These are phyloP conservation scores for Ogataea minuta DNA, from an alignment of 805 yeast species.

Conservation along the genomic window DNA sequence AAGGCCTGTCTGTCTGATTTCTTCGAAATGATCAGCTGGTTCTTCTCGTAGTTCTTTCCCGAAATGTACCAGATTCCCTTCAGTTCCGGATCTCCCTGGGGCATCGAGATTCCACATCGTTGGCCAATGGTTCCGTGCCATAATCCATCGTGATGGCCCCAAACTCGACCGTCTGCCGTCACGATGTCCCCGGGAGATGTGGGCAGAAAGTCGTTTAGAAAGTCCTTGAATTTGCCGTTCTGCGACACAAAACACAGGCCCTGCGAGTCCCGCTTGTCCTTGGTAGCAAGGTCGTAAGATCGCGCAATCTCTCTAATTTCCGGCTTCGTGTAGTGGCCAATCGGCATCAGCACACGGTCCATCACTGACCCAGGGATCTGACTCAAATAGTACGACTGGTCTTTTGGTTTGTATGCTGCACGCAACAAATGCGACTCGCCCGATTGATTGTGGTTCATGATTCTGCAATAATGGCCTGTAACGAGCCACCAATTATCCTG, in stretches of 20 bases:
- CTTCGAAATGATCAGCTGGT: slow-evolving; percentile 75
- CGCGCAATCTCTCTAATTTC: slow-evolving; percentile 68
- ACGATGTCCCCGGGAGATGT: slow-evolving; percentile 77
- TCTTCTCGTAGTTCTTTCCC: slow-evolving; percentile 59
- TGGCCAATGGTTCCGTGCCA: slow-evolving; percentile 98
- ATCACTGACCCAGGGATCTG: slow-evolving; percentile 52
- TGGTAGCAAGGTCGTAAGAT: slow-evolving; percentile 52
- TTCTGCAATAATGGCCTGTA: slow-evolving; percentile 78
- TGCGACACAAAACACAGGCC: slow-evolving; percentile 89
- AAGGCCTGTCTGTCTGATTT: slow-evolving; percentile 63
- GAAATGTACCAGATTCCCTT: slow-evolving; percentile 86
- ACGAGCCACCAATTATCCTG: slow-evolving; percentile 72
- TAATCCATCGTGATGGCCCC: slow-evolving; percentile 82
- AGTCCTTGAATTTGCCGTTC: slow-evolving; percentile 60
- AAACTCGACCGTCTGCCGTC: slow-evolving; percentile 68
- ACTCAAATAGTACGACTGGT: slow-evolving; percentile 88
- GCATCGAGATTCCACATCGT: slow-evolving; percentile 74
- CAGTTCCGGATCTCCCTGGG: slow-evolving; percentile 77
- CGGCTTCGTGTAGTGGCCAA: slow-evolving; percentile 76
- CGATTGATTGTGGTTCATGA: slow-evolving; percentile 37
- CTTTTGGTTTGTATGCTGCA: slow-evolving; percentile 62
- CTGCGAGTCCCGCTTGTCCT: slow-evolving; percentile 87
- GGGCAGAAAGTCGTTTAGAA: slow-evolving; percentile 69
- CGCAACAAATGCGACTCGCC: slow-evolving; percentile 50
- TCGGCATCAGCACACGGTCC: slow-evolving; percentile 63